phyloP scores from a whole-genome alignment of 148 eudicot genomes.

The Rhododendron molle region DNA sequence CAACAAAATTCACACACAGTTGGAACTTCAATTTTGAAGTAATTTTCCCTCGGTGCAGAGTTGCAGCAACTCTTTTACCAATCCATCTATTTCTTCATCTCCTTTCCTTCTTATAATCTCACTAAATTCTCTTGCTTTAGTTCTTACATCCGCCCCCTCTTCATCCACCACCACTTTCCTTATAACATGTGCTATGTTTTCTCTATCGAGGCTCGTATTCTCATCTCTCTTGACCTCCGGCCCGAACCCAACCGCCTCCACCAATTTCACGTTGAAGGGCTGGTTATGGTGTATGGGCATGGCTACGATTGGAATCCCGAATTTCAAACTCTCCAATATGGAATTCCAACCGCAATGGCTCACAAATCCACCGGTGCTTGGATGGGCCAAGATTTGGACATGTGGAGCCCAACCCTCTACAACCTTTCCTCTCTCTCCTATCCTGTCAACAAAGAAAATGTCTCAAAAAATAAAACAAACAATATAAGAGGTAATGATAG shows the following conservation, averaged over 20 bases:
- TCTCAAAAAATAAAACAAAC: neutral
- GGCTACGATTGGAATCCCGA: conserved; percentile 27
- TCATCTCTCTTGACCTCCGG: conserved; percentile 16
- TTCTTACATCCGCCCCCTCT: conserved; percentile 13
- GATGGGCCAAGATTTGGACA: conserved; percentile 17
- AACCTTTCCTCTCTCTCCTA: conserved; percentile 19
- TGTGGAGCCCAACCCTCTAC: conserved; percentile 34
- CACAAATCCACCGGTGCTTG: conserved; percentile 27
- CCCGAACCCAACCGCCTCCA: conserved; percentile 20
- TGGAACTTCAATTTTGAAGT: neutral
- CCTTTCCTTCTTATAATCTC: conserved; percentile 6
- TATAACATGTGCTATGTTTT: conserved; percentile 13
- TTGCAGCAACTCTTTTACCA: neutral
- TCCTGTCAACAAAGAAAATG: conserved; percentile 7
- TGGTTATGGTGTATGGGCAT: conserved; percentile 28
- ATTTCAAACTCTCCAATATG: conserved; percentile 15
- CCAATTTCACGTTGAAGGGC: conserved; percentile 21
- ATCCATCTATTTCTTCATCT: conserved; percentile 5
- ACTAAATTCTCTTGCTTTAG: conserved; percentile 10
- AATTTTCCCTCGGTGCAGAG: neutral
- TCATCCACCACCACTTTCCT: conserved; percentile 14
- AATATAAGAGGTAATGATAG: too few species aligned
- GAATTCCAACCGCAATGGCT: conserved; percentile 41
- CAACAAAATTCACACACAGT: neutral
- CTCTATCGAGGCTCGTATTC: conserved; percentile 11